These are phyloP conservation scores for Pterocarpus macrocarpus DNA, from an alignment of 306 rosid species.

Conservation along the genomic window DNA sequence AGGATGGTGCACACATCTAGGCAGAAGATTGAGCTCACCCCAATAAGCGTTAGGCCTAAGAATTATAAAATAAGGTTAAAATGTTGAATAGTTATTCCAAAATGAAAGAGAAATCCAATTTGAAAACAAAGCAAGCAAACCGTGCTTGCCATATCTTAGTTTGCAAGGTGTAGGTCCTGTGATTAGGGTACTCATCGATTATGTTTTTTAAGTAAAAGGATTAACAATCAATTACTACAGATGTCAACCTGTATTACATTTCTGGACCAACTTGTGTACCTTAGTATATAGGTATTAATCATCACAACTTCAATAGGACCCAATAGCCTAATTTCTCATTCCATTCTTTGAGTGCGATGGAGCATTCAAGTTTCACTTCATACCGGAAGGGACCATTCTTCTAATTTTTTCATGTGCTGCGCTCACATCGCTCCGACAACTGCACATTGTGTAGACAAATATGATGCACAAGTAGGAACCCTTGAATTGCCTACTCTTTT, in stretches of 20 bases:
- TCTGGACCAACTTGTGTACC: not conserved
- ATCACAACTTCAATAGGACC: slow-evolving; percentile 25
- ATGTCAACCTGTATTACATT: not conserved
- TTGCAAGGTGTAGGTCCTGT: no score
- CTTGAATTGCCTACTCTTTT: slow-evolving; percentile 38
- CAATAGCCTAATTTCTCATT: slow-evolving; percentile 34
- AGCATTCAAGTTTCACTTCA: slow-evolving; percentile 24
- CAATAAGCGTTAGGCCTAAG: no score
- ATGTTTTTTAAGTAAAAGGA: not conserved
- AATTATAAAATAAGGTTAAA: no score
- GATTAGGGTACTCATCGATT: no score
- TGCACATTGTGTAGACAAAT: slow-evolving; percentile 38
- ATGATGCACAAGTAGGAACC: slow-evolving; percentile 17
- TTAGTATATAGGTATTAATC: not conserved
- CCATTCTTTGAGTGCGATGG: not conserved
- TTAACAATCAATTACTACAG: not conserved
- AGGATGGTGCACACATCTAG: no score
- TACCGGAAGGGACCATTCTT: slow-evolving; percentile 44
- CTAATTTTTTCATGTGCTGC: slow-evolving; percentile 48
- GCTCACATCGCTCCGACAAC: slow-evolving; percentile 50
- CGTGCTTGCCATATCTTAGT: no score
- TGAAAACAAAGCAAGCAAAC: no score
- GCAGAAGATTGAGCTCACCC: no score
- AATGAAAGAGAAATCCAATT: no score
- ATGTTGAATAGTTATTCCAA: no score